Evolutionary conservation across 306 rosid genomes (phyloP).

Genomic region (Begonia peltatifolia): DNA sequence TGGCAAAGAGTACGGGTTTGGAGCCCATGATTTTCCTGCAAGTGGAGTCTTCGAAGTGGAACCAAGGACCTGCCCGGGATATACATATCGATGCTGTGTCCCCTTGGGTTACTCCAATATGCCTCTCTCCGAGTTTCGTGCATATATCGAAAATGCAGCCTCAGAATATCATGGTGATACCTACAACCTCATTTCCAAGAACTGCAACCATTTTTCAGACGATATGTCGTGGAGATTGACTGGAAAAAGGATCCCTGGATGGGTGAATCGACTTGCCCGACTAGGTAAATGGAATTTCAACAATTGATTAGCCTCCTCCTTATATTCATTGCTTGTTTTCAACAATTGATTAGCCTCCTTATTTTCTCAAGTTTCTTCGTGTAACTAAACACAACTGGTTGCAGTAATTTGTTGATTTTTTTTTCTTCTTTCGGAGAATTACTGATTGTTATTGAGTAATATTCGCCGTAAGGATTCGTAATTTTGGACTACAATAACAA

Average conservation of each 20-base stretch:
- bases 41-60: constrained; percentile 98
- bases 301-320: constrained; percentile 2
- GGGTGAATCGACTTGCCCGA: constrained; percentile 96
- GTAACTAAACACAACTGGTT: too few relatives aligned
- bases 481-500: too few relatives aligned
- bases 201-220: constrained; percentile 91
- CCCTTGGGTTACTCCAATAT: constrained; percentile 43
- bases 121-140: constrained; percentile 47
- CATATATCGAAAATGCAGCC: constrained; percentile 61
- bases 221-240: constrained; percentile 57
- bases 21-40: constrained; percentile 79
- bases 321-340: not conserved
- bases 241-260: constrained; percentile 65
- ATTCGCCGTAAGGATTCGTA: too few relatives aligned
- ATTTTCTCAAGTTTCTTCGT: too few relatives aligned
- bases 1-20: constrained; percentile 93
- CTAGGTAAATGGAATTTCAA: constrained; percentile 39
- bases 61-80: constrained; percentile 90
- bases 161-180: constrained; percentile 89
- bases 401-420: too few relatives aligned
- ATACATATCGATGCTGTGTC: constrained; percentile 53
- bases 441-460: too few relatives aligned
- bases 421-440: too few relatives aligned
- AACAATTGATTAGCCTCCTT: constrained; percentile 1
- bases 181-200: constrained; percentile 87